A percentile compares a stretch with the other conserved stretches of the same genome.
phyloP scores from a whole-genome alignment of 108 stramenopile genomes.

The Skeletonema grethae region DNA sequence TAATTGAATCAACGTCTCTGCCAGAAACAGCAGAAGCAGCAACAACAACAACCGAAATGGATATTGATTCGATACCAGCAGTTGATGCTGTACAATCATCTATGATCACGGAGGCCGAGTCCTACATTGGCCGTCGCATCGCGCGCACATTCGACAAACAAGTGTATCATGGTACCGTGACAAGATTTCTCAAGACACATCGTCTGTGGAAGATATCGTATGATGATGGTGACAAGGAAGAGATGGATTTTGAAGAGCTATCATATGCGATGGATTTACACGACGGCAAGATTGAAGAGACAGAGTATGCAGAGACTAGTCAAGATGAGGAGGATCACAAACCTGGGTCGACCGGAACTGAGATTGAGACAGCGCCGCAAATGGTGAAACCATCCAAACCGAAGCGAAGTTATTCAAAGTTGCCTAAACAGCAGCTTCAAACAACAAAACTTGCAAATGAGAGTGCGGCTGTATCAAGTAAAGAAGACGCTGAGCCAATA shows the following conservation, averaged over 20 bases:
- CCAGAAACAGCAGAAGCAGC: neutral
- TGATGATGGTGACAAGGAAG: conserved; percentile 20
- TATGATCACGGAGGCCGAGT: neutral
- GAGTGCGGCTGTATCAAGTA: neutral
- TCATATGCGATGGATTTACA: conserved; percentile 12
- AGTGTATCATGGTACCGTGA: conserved; percentile 31
- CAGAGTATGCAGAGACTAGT: neutral
- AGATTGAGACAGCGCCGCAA: conserved; percentile 2
- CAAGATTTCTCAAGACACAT: conserved; percentile 8
- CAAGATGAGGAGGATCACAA: conserved; percentile 7
- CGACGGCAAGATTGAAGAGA: neutral
- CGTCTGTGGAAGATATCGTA: conserved; percentile 17
- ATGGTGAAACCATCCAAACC: neutral
- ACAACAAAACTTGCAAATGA: neutral
- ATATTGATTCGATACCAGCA: neutral
- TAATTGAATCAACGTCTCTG: neutral
- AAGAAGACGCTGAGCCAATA: neutral
- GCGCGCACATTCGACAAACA: conserved; percentile 28
- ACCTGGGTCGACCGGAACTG: conserved; percentile 8
- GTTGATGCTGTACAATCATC: neutral
- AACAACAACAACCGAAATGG: neutral
- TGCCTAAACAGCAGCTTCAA: neutral
- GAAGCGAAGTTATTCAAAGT: conserved; percentile 7
- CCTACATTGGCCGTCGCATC: conserved; percentile 18
- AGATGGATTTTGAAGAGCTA: conserved; percentile 16